phyloP scores from a whole-genome alignment of 139 green algal genomes.

The Edaphochlamys debaryana region DNA sequence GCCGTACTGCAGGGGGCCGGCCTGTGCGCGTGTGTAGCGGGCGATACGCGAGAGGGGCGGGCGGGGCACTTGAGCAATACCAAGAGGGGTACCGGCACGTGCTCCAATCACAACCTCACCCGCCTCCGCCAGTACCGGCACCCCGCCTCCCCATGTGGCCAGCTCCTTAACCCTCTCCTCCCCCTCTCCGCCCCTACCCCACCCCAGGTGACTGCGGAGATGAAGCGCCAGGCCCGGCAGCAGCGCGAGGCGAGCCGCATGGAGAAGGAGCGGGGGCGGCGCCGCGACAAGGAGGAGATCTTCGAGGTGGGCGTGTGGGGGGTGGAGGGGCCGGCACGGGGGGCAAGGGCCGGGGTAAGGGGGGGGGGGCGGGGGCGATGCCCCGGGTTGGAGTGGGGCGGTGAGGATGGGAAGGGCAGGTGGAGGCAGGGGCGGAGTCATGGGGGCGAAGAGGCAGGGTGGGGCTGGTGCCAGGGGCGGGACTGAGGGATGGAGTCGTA shows the following conservation, averaged over 20 bases:
- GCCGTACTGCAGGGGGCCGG: background rate
- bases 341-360: background rate
- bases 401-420: background rate
- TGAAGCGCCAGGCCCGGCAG: constrained; percentile 67
- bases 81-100: background rate
- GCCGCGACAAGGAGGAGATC: constrained; percentile 86
- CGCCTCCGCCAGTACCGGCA: too few species aligned
- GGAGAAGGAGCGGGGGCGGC: constrained; percentile 49
- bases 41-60: too few species aligned
- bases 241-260: constrained; percentile 57
- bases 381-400: background rate
- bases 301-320: constrained; percentile 80
- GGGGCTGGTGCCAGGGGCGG: background rate
- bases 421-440: background rate
- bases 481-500: background rate
- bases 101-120: too few species aligned
- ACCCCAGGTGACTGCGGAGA: constrained; percentile 68
- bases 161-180: background rate
- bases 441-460: background rate
- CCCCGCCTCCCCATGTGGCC: background rate
- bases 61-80: background rate
- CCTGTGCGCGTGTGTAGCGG: too few species aligned
- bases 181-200: background rate
- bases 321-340: too few species aligned
- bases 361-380: background rate